Evolutionary conservation across 2,329 filamentous ascomycete species (phyloP).

Genomic region (Cladosporium austrohemisphaericum): DNA sequence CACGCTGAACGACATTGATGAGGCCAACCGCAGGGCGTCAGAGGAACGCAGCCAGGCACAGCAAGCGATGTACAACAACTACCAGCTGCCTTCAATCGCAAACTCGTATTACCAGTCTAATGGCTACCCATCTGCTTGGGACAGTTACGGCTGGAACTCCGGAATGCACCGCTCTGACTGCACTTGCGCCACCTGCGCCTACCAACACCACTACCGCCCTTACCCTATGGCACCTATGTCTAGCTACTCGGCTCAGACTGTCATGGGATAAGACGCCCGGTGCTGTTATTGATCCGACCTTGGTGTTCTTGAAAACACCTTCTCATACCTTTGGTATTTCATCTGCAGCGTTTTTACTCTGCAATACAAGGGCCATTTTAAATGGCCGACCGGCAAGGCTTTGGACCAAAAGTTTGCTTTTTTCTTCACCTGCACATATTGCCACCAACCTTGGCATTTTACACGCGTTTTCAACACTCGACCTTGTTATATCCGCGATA

Average conservation of each 20-base stretch:
- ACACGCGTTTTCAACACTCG: slow-evolving; percentile 2
- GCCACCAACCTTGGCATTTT: slow-evolving; percentile 4
- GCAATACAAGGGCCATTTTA: background rate
- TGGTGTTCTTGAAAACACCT: too few relatives aligned
- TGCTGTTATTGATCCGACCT: too few relatives aligned
- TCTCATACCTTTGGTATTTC: background rate
- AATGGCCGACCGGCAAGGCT: background rate
- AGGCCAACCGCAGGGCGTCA: slow-evolving; percentile 30
- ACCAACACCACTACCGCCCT: slow-evolving; percentile 33
- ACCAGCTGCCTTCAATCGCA: slow-evolving; percentile 24
- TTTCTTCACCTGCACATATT: slow-evolving; percentile 13
- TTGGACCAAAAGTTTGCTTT: slow-evolving; percentile 1
- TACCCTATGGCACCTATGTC: slow-evolving; percentile 31
- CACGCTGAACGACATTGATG: slow-evolving; percentile 31
- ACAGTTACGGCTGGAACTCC: slow-evolving; percentile 21
- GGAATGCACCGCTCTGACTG: slow-evolving; percentile 34
- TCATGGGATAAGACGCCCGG: slow-evolving; percentile 29
- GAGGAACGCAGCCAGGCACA: slow-evolving; percentile 31
- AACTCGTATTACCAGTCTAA: slow-evolving; percentile 28
- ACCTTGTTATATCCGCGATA: slow-evolving; percentile 2
- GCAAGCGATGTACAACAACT: slow-evolving; percentile 28
- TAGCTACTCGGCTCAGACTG: slow-evolving; percentile 33
- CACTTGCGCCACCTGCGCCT: slow-evolving; percentile 32
- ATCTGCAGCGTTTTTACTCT: slow-evolving; percentile 10
- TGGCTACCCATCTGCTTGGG: slow-evolving; percentile 31